These are phyloP conservation scores for Globisporangium rhizosaccharum DNA, from an alignment of 352 stramenopile species.

Conservation along the genomic window DNA sequence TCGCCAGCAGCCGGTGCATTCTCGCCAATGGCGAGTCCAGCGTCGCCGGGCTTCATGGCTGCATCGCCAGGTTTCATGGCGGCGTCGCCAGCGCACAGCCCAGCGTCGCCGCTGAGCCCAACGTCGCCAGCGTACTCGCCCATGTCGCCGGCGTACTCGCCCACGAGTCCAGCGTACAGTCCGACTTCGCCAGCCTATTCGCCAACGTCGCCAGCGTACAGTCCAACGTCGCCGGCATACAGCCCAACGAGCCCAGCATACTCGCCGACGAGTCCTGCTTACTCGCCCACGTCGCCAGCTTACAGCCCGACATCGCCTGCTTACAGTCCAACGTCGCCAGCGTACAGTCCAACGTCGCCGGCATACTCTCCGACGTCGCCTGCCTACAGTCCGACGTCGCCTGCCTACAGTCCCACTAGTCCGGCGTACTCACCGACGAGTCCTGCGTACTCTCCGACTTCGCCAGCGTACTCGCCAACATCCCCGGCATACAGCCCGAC, in stretches of 20 bases:
- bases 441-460: slow-evolving; percentile 51
- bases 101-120: slow-evolving; percentile 63
- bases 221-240: slow-evolving; percentile 65
- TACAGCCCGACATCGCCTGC: slow-evolving; percentile 69
- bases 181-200: slow-evolving; percentile 76
- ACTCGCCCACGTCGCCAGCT: slow-evolving; percentile 37
- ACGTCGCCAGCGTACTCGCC: slow-evolving; percentile 86
- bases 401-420: slow-evolving; percentile 62
- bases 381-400: slow-evolving; percentile 69
- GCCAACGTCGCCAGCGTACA: slow-evolving; percentile 63
- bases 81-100: slow-evolving; percentile 70
- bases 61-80: slow-evolving; percentile 70
- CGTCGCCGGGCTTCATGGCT: slow-evolving; percentile 72
- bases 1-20: slow-evolving; percentile 84
- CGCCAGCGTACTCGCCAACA: slow-evolving; percentile 47
- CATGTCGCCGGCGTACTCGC: slow-evolving; percentile 87
- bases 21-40: slow-evolving; percentile 78
- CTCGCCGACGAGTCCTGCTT: slow-evolving; percentile 47
- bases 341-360: slow-evolving; percentile 68
- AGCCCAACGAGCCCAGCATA: slow-evolving; percentile 69
- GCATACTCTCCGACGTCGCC: slow-evolving; percentile 78
- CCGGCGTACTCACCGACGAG: slow-evolving; percentile 46
- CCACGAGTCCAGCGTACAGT: slow-evolving; percentile 76
- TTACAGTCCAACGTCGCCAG: slow-evolving; percentile 84
- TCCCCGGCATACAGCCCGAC: slow-evolving; percentile 48